phyloP scores from a whole-genome alignment of 495 filamentous ascomycete genomes.

The Oidiodendron maius region DNA sequence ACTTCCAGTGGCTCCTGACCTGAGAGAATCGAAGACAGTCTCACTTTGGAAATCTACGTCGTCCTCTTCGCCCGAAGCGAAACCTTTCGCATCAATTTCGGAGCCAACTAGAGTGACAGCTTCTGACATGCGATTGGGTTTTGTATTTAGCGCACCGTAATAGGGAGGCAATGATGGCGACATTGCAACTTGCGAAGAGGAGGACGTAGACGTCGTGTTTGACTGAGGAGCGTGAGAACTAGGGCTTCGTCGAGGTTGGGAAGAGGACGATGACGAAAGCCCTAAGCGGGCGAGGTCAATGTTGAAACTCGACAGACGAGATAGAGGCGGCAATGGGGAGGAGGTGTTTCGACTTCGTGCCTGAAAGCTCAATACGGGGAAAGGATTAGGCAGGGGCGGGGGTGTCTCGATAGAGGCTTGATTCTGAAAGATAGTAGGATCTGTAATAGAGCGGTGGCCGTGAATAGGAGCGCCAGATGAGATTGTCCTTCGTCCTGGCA shows the following conservation, averaged over 20 bases:
- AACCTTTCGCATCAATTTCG: constrained; percentile 70
- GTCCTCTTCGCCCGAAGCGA: constrained; percentile 74
- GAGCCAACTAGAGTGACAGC: constrained; percentile 79
- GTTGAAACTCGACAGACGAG: constrained; percentile 51
- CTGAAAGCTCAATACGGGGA: constrained; percentile 12
- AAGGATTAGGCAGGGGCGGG: constrained; percentile 14
- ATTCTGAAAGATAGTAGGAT: constrained; percentile 14
- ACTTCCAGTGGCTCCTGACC: constrained; percentile 68
- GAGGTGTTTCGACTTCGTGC: constrained; percentile 41
- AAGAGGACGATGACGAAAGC: constrained; percentile 29
- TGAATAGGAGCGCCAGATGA: constrained; percentile 13
- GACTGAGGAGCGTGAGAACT: constrained; percentile 22
- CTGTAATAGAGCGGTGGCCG: constrained; percentile 9
- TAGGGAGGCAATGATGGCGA: constrained; percentile 10
- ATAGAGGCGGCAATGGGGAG: constrained; percentile 50
- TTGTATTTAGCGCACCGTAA: constrained; percentile 6
- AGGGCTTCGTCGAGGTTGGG: constrained; percentile 21
- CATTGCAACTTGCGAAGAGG: constrained; percentile 1
- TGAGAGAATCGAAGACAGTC: constrained; percentile 84
- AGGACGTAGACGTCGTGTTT: constrained; percentile 15
- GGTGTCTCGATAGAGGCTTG: constrained; percentile 6
- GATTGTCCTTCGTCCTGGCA: constrained; percentile 11
- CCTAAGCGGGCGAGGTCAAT: constrained; percentile 42
- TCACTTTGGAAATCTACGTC: constrained; percentile 84
- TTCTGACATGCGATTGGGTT: constrained; percentile 14